Conservation (phyloP, 2,329 filamentous ascomycete genomes). For the Scorias spongiosa region DNA sequence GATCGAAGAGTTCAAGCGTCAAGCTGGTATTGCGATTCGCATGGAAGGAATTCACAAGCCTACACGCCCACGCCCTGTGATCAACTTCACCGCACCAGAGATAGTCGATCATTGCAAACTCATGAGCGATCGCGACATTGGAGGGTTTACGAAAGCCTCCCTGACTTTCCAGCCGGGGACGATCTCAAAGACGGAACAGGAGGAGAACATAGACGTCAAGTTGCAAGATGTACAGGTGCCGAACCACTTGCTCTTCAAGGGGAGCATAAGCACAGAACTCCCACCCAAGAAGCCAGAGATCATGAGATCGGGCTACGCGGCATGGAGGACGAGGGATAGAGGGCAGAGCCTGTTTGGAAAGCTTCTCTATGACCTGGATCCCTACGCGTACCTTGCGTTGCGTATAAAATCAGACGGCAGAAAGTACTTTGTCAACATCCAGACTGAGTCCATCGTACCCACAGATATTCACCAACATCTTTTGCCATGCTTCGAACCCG, state of each 20-base stretch:
- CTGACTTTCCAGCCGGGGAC: slow-evolving; percentile 42
- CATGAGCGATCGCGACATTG: slow-evolving; percentile 77
- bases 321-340: slow-evolving; percentile 70
- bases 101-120: slow-evolving; percentile 43
- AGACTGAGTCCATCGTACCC: slow-evolving; percentile 83
- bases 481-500: slow-evolving; percentile 60
- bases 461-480: slow-evolving; percentile 95
- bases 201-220: neutral
- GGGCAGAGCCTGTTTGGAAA: slow-evolving; percentile 71
- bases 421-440: slow-evolving; percentile 87
- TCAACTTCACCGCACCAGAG: slow-evolving; percentile 42
- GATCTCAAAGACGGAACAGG: neutral
- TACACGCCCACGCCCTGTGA: slow-evolving; percentile 47
- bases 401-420: slow-evolving; percentile 81
- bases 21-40: slow-evolving; percentile 45
- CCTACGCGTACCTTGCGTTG: slow-evolving; percentile 74
- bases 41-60: slow-evolving; percentile 55
- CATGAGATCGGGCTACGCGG: slow-evolving; percentile 72
- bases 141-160: slow-evolving; percentile 63
- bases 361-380: slow-evolving; percentile 75
- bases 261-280: slow-evolving; percentile 72
- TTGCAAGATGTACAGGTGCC: slow-evolving; percentile 31
- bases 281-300: slow-evolving; percentile 60
- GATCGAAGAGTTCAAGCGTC: slow-evolving; percentile 42
- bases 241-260: slow-evolving; percentile 68